Evolutionary conservation across 78 protist genomes (phyloP).

Genomic region (Tieghemostelium lacteum): DNA sequence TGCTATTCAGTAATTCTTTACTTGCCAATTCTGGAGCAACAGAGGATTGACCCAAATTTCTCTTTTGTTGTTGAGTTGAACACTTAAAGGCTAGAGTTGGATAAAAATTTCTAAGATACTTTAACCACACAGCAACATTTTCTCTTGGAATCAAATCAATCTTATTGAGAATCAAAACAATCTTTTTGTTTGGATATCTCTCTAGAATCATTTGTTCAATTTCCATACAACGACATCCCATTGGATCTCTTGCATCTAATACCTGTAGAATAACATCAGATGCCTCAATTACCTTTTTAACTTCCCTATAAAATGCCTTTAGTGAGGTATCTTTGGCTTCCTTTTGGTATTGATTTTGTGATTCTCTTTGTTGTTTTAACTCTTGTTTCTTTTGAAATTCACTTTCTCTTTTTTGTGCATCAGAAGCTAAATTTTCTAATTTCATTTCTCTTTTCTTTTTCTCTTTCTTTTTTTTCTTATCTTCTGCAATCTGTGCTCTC

Average conservation of each 20-base stretch:
- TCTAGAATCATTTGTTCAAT: constrained; percentile 88
- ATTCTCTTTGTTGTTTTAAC: neutral
- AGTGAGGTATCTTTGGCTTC: constrained; percentile 82
- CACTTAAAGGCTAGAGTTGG: constrained; percentile 95
- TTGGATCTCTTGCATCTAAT: constrained; percentile 99
- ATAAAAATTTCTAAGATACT: constrained; percentile 76
- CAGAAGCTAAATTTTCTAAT: constrained; percentile 49
- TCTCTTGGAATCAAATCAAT: constrained; percentile 94
- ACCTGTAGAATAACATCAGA: constrained; percentile 96
- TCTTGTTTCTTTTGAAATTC: constrained; percentile 64
- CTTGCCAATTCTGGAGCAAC: constrained; percentile 28
- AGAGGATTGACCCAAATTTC: constrained; percentile 58
- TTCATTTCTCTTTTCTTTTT: constrained; percentile 15
- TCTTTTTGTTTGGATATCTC: constrained; percentile 76
- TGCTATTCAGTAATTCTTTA: constrained; percentile 15
- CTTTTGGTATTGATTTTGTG: neutral
- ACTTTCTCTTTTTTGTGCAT: constrained; percentile 42
- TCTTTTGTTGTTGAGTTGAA: constrained; percentile 78
- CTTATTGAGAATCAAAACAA: constrained; percentile 96
- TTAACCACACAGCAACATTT: constrained; percentile 86
- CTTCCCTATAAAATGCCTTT: constrained; percentile 91
- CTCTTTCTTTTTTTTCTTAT: constrained; percentile 54
- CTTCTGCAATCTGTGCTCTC: constrained; percentile 57
- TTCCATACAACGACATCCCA: constrained; percentile 95
- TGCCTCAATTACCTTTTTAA: constrained; percentile 90